Evolutionary conservation across 495 filamentous ascomycete genomes (phyloP).

Genomic region (Clohesyomyces aquaticus): DNA sequence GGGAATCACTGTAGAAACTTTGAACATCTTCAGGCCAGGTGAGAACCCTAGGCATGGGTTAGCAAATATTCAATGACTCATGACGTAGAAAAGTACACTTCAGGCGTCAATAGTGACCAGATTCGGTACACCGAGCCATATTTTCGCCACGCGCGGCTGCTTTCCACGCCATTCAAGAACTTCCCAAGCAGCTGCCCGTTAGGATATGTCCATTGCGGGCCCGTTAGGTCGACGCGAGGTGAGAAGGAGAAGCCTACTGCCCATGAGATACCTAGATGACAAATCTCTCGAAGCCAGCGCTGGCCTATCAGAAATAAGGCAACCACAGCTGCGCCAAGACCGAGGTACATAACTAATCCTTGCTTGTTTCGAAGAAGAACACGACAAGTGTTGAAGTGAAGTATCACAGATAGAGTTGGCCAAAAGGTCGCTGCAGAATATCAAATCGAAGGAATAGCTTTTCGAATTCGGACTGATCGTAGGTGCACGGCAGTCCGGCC

Average conservation of each 20-base stretch:
- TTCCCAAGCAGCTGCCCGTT: slow-evolving; percentile 19
- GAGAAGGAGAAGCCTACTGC: no score
- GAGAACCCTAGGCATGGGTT: slow-evolving; percentile 10
- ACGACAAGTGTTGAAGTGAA: no score
- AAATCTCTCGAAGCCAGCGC: background rate
- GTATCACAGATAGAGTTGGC: no score
- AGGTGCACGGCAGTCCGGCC: no score
- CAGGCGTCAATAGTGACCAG: slow-evolving; percentile 12
- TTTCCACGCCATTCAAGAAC: slow-evolving; percentile 7
- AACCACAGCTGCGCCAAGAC: no score
- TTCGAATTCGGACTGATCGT: no score
- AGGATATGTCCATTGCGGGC: slow-evolving; percentile 8
- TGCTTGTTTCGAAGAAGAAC: no score
- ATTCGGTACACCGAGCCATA: slow-evolving; percentile 18
- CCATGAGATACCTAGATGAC: background rate
- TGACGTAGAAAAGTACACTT: slow-evolving; percentile 8
- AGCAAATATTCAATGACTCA: background rate
- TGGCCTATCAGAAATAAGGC: no score
- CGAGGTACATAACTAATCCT: no score
- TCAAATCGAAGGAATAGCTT: no score
- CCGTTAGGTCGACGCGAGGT: no score
- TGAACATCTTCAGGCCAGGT: slow-evolving; percentile 13
- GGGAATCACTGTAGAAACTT: background rate
- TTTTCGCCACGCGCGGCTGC: slow-evolving; percentile 6
- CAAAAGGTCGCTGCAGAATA: no score